Evolutionary conservation across 129 eudicot genomes (phyloP), one percentile per base, ranked within the genome.

Genomic region (Helianthus tuberosus): DNA sequence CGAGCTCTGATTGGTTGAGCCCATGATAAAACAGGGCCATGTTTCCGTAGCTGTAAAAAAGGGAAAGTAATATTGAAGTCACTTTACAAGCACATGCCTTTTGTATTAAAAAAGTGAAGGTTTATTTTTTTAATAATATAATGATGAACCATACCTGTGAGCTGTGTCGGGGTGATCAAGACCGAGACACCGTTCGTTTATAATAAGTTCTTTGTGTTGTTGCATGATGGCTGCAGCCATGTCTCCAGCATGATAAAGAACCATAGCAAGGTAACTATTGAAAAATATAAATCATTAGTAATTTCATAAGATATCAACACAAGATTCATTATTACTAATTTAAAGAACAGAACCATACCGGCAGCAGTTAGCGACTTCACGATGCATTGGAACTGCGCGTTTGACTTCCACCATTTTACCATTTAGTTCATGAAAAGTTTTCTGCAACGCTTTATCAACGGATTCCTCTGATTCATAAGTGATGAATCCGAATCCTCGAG

Each of bases 1-100:
- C 99, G 68, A 95, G 96, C 76, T 88, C 96, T 50, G 99, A 89
- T 71, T 89, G 97, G 87, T 89, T 88, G 43, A 95, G 96, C 35
- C 99, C 97, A 20, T 95, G 99, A 77, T 91, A 95, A 84, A 95
- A 95, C 16, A 95, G 77, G 23, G 96, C 99, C 99, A 95, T 95
- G 81, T 95, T 95, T 50, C 99, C 99, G 27, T 95, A 95, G 71
- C 99, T 94, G 96, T 85, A 79, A 29, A 7, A 70, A 43, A 36
- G 39, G 15, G 27, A 61, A 53, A 60, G 75, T 36, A 44, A 60
- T 43, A 58, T 44, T 44, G 14, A 57, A 44, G 29, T 41, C 60
- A 60, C 59, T 27, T 46, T 27, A 44, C 23, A 43, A 16, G 5
- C 12, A 4, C 10, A 43, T 36, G 29, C 14, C 4, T 4, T n/a